Evolutionary conservation across 139 green algal genomes (phyloP).

Genomic region (Trebouxia sp.): DNA sequence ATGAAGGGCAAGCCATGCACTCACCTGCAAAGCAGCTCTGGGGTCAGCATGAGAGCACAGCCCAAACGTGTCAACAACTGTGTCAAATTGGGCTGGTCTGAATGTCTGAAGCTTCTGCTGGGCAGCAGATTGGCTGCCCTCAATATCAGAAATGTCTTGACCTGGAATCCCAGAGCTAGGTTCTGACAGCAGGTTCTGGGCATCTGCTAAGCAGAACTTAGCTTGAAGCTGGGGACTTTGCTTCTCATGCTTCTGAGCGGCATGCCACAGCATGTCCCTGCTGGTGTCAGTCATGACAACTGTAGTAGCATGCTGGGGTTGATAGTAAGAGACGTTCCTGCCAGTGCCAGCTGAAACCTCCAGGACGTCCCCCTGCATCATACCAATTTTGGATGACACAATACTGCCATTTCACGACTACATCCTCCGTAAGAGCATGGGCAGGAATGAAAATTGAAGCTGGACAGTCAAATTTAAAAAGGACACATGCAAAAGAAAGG

Average conservation of each 20-base stretch:
- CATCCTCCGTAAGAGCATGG: no score
- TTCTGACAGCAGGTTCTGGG: constrained; percentile 31
- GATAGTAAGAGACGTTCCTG: constrained; percentile 74
- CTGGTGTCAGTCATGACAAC: constrained; percentile 66
- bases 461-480: no score
- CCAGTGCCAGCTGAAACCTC: constrained; percentile 78
- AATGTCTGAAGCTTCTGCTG: constrained; percentile 41
- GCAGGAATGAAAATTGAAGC: no score
- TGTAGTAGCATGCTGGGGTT: constrained; percentile 28
- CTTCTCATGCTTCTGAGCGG: constrained; percentile 21
- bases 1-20: neutral
- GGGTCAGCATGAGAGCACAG: constrained; percentile 68
- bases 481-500: no score
- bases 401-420: no score
- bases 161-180: neutral
- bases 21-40: constrained; percentile 45
- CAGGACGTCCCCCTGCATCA: constrained; percentile 68
- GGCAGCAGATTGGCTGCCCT: constrained; percentile 20
- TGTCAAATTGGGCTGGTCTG: constrained; percentile 61
- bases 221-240: neutral
- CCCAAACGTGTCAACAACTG: constrained; percentile 80
- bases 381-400: no score
- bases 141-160: neutral
- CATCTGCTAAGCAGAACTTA: constrained; percentile 38
- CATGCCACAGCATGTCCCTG: constrained; percentile 61